Percentiles rank a stretch among this genome's conserved stretches.
Evolutionary conservation across 106 monocot species (phyloP).

Genomic region (Acorus calamus): DNA sequence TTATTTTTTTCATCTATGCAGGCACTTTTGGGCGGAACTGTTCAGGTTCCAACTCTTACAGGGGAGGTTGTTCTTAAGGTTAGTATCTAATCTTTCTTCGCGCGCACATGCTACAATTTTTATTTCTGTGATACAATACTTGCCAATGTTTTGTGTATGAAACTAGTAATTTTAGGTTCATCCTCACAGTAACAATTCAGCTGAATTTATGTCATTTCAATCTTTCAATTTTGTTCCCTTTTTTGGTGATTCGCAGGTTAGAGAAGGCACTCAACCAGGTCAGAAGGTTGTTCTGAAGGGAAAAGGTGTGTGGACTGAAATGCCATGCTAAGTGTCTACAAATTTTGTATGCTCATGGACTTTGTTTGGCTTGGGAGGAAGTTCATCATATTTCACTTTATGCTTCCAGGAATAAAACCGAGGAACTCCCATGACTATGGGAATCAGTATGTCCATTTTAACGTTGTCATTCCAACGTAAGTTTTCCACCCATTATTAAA

Average conservation of each 20-base stretch:
- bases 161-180: no score
- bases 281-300: slow-evolving; percentile 94
- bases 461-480: slow-evolving; percentile 64
- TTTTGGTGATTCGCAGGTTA: slow-evolving; percentile 39
- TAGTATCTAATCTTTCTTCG: not conserved
- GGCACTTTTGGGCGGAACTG: slow-evolving; percentile 90
- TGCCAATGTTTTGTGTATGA: no score
- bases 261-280: slow-evolving; percentile 89
- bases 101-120: no score
- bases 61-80: slow-evolving; percentile 98
- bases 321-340: no score
- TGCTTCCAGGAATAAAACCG: slow-evolving; percentile 51
- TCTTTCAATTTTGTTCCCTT: not conserved
- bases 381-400: no score
- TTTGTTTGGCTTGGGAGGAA: no score
- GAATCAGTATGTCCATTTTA: slow-evolving; percentile 80
- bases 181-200: not conserved
- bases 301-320: slow-evolving; percentile 44
- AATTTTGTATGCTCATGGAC: no score
- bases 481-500: slow-evolving; percentile 3
- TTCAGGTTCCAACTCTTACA: slow-evolving; percentile 93
- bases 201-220: not conserved
- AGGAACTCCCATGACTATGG: slow-evolving; percentile 55
- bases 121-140: no score
- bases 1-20: slow-evolving; percentile 17